Base-by-base conservation (phyloP, 2,329 filamentous ascomycete species). In the Ophiosphaerella korrae region DNA sequence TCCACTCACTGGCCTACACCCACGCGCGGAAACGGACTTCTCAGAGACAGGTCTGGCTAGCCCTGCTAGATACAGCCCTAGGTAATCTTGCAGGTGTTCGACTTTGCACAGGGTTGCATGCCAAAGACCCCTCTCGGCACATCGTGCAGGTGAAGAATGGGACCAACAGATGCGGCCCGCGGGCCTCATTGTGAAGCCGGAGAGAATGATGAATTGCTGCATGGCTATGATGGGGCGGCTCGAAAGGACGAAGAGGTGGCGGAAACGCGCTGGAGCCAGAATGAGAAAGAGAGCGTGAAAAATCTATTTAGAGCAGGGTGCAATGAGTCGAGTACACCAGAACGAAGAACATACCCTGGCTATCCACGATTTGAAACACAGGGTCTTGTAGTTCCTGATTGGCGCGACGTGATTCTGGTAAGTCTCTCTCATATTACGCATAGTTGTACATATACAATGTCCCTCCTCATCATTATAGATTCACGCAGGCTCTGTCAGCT, bases 311-410 rank as follows among this genome's bases (percentile, higher is more conserved):
- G 58, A 52, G 61, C 60, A 55, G 55, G 60, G 50, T 38, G 48
- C 42, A 55, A 50, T 53, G 50, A 55, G 51, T 60, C 58, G 50
- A 53, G 52, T 48, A 60, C 51, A 58, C 46, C 57, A 67, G 55
- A 69, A 56, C 66, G 56, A 70, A 60, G 60, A 64, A 53, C 53
- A 56, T 52, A 59, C 58, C 48, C 56, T 52, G 57, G 53, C 61
- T 54, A 68, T 54, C 58, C 57, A 38, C 62, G 68, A 67, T 65
- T 57, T 72, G 71, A 74, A 74, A 74, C 71, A 71, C 57, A 63
- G 58, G 60, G 57, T 48, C 58, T 60, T 55, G 53, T 52, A 57
- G 64, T 64, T 59, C 53, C 44, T 59, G 54, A 69, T 68, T 70
- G 66, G 67, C 62, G 60, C 52, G 43, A 49, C 57, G 44, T 54